These are phyloP conservation scores for Fusarium sp. DNA, from an alignment of 2,329 filamentous ascomycete species.

Conservation along the genomic window DNA sequence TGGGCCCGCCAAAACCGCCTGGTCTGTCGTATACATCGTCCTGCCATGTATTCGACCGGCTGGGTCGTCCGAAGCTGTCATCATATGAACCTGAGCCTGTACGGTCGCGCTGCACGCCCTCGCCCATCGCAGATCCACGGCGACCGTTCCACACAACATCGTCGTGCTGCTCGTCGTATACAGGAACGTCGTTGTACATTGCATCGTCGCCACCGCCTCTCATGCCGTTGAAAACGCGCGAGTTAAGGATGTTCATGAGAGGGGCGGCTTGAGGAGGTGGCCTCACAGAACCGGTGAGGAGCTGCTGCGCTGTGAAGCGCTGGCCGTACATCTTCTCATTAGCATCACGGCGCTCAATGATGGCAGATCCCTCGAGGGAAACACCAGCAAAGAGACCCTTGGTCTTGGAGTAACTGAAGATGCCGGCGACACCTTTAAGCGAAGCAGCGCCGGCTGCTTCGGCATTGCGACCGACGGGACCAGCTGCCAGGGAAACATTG, in stretches of 20 bases:
- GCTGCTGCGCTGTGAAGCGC: constrained; percentile 81
- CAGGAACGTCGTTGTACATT: constrained; percentile 94
- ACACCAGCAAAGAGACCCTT: constrained; percentile 98
- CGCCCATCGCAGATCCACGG: constrained; percentile 76
- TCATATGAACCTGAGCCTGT: constrained; percentile 53
- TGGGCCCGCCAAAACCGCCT: constrained; percentile 52
- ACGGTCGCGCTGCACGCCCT: constrained; percentile 61
- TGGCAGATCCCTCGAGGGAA: constrained; percentile 89
- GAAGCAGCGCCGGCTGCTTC: constrained; percentile 96
- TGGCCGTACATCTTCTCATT: constrained; percentile 96
- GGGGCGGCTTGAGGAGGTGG: constrained; percentile 86
- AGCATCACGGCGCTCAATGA: constrained; percentile 94
- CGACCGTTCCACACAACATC: constrained; percentile 86
- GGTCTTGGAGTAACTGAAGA: constrained; percentile 98
- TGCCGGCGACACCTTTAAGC: constrained; percentile 86
- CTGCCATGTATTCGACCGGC: constrained; percentile 77
- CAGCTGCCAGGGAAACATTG: constrained; percentile 95
- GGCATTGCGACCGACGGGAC: constrained; percentile 92
- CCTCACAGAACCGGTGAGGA: constrained; percentile 81
- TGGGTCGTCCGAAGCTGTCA: constrained; percentile 67
- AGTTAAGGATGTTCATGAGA: constrained; percentile 86
- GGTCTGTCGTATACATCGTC: constrained; percentile 79
- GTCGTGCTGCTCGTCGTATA: constrained; percentile 87
- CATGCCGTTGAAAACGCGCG: constrained; percentile 82
- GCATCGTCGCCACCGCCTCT: constrained; percentile 63